Evolutionary conservation across 495 filamentous ascomycete genomes (phyloP), one percentile per base, ranked within the genome.

Genomic region (Penicillium paradoxum): DNA sequence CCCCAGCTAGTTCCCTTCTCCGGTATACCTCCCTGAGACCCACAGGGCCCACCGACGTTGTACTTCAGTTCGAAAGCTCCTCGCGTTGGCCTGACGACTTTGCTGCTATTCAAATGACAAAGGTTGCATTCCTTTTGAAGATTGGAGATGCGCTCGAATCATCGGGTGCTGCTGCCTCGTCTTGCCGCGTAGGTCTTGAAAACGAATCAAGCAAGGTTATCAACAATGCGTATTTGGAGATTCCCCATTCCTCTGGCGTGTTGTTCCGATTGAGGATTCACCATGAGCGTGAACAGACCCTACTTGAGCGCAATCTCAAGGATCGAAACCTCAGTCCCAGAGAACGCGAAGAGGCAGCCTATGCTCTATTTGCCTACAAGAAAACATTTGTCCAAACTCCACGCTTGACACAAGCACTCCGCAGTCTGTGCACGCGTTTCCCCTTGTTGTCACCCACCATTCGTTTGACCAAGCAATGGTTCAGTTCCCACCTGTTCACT

Each of bases 61-160:
- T 88, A 32, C 76, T 98, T 21, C 91, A 92, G 56, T 97, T 98
- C 59, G 93, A 98, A 72, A 89, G 87, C 29, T 97, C 95, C 4
- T 83, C 82, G 9, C 86, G 91, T 50, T 98, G 93, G 93, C 95
- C 93, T 0, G 91, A 97, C 57, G 87, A 92, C 60, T 71, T 97
- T 7, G 76, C 77, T 9, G 91, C 93, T 3, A 92, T 98, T 39
- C 93, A 97, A 65, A 81, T 88, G 66, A 92, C 91, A 10, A 98
- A 98, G 69, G 78, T 92, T 19, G 95, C 92, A 0, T 95, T 98
- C 63, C 78, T 97, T 2, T 63, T 95, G 6, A 91, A 88, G 65
- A 85, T 97, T 44, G 84, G 82, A 22, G 83, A 83, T 43, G 78
- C 87, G 0, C 68, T 98, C 8, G 75, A 85, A 53, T 74, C 81